Conservation (phyloP, 75 land plant genomes). For the Cunninghamia lanceolata region DNA sequence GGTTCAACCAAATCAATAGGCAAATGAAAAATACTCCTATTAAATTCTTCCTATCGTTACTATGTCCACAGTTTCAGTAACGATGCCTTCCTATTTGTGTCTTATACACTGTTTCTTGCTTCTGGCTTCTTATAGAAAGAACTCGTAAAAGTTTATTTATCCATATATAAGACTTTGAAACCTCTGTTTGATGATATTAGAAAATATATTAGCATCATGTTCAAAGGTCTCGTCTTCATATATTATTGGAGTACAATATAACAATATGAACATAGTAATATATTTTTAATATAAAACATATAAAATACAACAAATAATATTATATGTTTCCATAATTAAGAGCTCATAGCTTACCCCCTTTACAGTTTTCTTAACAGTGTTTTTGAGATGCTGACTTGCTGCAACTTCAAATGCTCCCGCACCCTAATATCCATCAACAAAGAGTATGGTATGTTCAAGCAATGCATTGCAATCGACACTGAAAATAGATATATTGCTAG, state of each 20-base stretch:
- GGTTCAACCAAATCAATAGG: neutral
- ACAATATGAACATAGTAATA: neutral
- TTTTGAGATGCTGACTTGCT: constrained; percentile 85
- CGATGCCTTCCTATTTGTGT: neutral
- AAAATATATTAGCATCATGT: neutral
- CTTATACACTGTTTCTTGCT: neutral
- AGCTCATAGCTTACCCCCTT: constrained; percentile 63
- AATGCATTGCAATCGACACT: neutral
- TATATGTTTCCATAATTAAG: neutral
- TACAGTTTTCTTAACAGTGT: constrained; percentile 89
- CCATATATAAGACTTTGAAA: neutral
- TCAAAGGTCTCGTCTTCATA: neutral
- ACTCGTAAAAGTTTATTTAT: neutral
- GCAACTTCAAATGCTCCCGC: constrained; percentile 99
- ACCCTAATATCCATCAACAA: constrained; percentile 46
- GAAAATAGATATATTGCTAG: neutral
- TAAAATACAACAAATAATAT: neutral
- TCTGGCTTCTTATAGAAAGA: neutral
- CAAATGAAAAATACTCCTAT: neutral
- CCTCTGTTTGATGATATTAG: neutral
- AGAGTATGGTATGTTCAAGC: neutral
- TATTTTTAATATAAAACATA: neutral
- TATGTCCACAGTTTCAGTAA: neutral
- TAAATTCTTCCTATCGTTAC: neutral
- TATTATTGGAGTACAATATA: neutral